These are phyloP conservation scores for Nakaseomyces glabratus DNA, from an alignment of 1,139 yeast species.

Conservation along the genomic window DNA sequence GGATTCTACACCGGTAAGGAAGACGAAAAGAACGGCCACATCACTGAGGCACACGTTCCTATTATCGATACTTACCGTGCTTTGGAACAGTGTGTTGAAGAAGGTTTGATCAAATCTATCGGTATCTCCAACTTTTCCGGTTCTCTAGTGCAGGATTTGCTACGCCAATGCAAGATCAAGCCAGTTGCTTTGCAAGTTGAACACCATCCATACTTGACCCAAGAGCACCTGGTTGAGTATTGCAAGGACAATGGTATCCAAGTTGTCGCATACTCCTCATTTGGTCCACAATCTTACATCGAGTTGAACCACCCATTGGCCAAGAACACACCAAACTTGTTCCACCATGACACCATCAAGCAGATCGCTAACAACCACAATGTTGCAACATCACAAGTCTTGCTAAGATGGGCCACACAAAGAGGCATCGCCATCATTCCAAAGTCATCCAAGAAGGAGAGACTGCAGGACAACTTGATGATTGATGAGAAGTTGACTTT, in stretches of 20 bases:
- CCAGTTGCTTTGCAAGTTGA: slow-evolving; percentile 83
- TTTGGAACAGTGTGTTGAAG: slow-evolving; percentile 51
- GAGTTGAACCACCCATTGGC: slow-evolving; percentile 52
- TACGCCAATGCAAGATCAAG: slow-evolving; percentile 59
- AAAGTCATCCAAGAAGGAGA: slow-evolving; percentile 55
- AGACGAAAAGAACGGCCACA: slow-evolving; percentile 34
- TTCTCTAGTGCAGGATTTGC: slow-evolving; percentile 62
- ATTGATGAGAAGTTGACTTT: slow-evolving; percentile 45
- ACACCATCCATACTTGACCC: slow-evolving; percentile 87
- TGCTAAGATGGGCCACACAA: slow-evolving; percentile 77
- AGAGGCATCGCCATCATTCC: slow-evolving; percentile 66
- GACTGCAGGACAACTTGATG: slow-evolving; percentile 49
- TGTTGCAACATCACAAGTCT: slow-evolving; percentile 47
- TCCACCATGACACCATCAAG: slow-evolving; percentile 44
- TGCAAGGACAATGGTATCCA: slow-evolving; percentile 55
- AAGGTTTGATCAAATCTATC: slow-evolving; percentile 63
- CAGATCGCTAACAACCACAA: slow-evolving; percentile 45
- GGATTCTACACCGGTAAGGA: slow-evolving; percentile 59
- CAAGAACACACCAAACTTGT: slow-evolving; percentile 43
- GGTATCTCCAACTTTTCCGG: slow-evolving; percentile 84
- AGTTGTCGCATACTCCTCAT: slow-evolving; percentile 78
- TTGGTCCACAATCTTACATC: slow-evolving; percentile 69
- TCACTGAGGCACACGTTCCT: slow-evolving; percentile 61
- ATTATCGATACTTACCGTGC: slow-evolving; percentile 74
- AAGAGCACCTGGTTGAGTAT: slow-evolving; percentile 54